Evolutionary conservation across 208 protist genomes (phyloP).

Genomic region (Wallacemonas sp.): DNA sequence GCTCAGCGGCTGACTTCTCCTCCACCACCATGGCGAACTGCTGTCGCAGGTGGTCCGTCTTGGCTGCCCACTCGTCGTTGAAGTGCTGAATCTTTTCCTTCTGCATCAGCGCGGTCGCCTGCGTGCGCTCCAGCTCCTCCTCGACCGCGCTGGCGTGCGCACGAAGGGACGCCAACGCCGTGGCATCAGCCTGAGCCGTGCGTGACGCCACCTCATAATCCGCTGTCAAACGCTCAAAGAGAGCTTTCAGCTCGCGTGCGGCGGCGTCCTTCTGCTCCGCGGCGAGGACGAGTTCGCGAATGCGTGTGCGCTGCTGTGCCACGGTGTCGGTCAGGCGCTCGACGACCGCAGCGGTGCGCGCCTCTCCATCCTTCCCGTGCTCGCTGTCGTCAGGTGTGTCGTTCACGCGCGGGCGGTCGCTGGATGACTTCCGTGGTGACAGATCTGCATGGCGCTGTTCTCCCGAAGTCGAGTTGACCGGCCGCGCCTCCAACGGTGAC

Average conservation of each 20-base stretch:
- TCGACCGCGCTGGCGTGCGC: slow-evolving; percentile 17
- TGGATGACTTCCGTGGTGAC: too few species aligned
- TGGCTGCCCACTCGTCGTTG: slow-evolving; percentile 29
- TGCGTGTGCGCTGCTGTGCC: slow-evolving; percentile 27
- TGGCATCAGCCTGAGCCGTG: slow-evolving; percentile 7
- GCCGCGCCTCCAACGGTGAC: too few species aligned
- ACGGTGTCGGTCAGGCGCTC: slow-evolving; percentile 15
- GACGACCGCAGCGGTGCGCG: neutral
- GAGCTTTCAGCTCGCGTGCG: slow-evolving; percentile 20
- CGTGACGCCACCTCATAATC: slow-evolving; percentile 41
- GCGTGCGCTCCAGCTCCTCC: slow-evolving; percentile 25
- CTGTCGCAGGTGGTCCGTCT: slow-evolving; percentile 33
- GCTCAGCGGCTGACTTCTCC: slow-evolving; percentile 35
- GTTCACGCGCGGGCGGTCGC: too few species aligned
- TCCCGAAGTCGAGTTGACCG: too few species aligned
- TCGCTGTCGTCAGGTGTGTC: too few species aligned
- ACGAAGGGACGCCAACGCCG: slow-evolving; percentile 18
- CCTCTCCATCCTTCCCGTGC: neutral
- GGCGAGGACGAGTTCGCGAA: slow-evolving; percentile 19
- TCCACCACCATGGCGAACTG: slow-evolving; percentile 25
- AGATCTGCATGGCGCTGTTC: too few species aligned
- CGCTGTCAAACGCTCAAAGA: slow-evolving; percentile 34
- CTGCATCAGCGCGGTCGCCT: slow-evolving; percentile 16
- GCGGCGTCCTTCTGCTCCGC: slow-evolving; percentile 26
- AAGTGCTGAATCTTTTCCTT: slow-evolving; percentile 27